These are phyloP conservation scores for Lipomyces chichibuensis DNA, from an alignment of 805 yeast genomes.

Conservation along the genomic window DNA sequence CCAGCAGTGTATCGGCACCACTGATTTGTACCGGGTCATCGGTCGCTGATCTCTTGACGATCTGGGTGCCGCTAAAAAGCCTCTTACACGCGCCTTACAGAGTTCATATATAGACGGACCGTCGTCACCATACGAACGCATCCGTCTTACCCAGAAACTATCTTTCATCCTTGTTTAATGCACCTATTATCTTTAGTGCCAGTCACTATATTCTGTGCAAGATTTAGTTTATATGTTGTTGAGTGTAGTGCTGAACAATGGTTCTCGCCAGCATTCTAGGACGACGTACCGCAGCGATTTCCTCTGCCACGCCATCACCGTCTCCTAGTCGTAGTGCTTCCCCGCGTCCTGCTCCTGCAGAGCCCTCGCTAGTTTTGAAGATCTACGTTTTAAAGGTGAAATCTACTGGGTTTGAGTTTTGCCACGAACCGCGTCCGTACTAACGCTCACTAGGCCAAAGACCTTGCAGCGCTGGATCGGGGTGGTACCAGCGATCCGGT, in stretches of 20 bases:
- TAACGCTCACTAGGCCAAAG: constrained; percentile 25
- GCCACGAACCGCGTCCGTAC: not conserved
- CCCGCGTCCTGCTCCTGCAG: constrained; percentile 10
- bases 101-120: no score
- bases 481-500: constrained; percentile 34
- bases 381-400: constrained; percentile 22
- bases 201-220: not conserved
- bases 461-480: constrained; percentile 29
- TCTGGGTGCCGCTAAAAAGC: not conserved
- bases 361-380: constrained; percentile 15
- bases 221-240: not conserved
- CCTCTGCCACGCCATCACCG: not conserved
- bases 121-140: no score
- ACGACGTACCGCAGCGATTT: not conserved
- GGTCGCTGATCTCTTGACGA: not conserved
- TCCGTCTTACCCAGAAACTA: not conserved
- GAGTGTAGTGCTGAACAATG: not conserved
- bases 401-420: no score
- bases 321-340: constrained; percentile 10
- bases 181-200: not conserved
- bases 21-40: no score
- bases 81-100: not conserved
- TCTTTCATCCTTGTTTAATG: not conserved
- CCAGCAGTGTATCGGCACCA: no score
- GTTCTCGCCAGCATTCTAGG: not conserved